Evolutionary conservation across 345 rosid species (phyloP).

Genomic region (Erucastrum elatum): DNA sequence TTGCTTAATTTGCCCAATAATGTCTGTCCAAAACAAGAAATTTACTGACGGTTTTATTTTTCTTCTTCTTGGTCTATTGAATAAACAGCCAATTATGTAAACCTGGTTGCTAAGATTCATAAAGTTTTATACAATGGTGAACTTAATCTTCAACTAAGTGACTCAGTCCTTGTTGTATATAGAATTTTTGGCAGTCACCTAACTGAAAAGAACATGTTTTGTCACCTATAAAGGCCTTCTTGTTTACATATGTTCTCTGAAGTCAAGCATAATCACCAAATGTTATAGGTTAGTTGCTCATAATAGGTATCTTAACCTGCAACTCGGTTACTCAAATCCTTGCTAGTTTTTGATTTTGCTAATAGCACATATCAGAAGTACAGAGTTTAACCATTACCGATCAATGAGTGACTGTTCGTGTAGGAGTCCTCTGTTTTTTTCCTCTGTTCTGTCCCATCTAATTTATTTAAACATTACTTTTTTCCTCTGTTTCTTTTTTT

Average conservation of each 20-base stretch:
- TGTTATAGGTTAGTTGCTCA: neutral
- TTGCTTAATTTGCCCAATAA: conserved; percentile 15
- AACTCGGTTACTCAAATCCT: neutral
- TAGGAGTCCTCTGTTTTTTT: neutral
- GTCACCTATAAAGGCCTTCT: neutral
- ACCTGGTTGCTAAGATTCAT: neutral
- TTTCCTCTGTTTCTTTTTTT: neutral
- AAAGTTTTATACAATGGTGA: conserved; percentile 1
- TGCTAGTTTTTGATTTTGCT: conserved; percentile 22
- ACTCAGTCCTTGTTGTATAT: conserved; percentile 26
- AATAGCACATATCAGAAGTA: neutral
- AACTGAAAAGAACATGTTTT: neutral
- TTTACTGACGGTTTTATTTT: neutral
- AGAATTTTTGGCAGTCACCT: conserved; percentile 14
- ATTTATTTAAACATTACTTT: neutral
- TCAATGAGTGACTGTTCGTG: neutral
- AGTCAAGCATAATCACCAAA: neutral
- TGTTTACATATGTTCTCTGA: neutral
- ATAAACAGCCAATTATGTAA: neutral
- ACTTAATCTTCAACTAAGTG: conserved; percentile 2
- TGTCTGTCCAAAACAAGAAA: conserved; percentile 28
- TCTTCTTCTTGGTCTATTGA: neutral
- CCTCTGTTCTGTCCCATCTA: conserved; percentile 12
- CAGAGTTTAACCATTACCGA: neutral
- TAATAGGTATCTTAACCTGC: neutral